Percentiles rank a stretch among this genome's conserved stretches.
phyloP scores from a whole-genome alignment of 495 filamentous ascomycete species.

The Talaromyces trachyspermus region DNA sequence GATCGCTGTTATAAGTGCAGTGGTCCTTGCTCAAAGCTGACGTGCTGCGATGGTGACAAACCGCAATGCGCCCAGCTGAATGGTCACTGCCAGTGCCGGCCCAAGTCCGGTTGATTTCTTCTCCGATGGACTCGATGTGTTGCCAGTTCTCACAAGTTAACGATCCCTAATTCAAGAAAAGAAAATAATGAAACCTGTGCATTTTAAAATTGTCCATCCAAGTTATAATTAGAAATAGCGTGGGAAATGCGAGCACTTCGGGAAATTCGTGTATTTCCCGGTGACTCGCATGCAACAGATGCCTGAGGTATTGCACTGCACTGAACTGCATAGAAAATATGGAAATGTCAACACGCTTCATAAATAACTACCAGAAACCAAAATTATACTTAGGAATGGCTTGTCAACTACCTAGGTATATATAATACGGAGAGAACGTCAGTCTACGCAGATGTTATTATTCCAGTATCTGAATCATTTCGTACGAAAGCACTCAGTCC shows the following conservation, averaged over 20 bases:
- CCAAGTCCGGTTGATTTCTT: neutral
- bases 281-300: too few relatives aligned
- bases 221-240: neutral
- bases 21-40: neutral
- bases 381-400: too few relatives aligned
- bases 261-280: too few relatives aligned
- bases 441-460: neutral
- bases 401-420: too few relatives aligned
- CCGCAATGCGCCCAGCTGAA: neutral
- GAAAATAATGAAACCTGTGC: neutral
- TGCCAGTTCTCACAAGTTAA: too few relatives aligned
- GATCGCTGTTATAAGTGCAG: neutral
- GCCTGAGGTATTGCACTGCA: too few relatives aligned
- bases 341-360: too few relatives aligned
- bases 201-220: neutral
- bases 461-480: neutral
- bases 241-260: too few relatives aligned
- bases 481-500: neutral
- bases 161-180: too few relatives aligned
- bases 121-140: neutral
- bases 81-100: neutral
- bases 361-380: too few relatives aligned
- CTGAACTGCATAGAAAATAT: constrained; percentile 36
- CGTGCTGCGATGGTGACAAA: neutral
- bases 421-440: too few relatives aligned